These are phyloP conservation scores for Cordyceps fumosorosea DNA, from an alignment of 2,329 filamentous ascomycete species.

Conservation along the genomic window DNA sequence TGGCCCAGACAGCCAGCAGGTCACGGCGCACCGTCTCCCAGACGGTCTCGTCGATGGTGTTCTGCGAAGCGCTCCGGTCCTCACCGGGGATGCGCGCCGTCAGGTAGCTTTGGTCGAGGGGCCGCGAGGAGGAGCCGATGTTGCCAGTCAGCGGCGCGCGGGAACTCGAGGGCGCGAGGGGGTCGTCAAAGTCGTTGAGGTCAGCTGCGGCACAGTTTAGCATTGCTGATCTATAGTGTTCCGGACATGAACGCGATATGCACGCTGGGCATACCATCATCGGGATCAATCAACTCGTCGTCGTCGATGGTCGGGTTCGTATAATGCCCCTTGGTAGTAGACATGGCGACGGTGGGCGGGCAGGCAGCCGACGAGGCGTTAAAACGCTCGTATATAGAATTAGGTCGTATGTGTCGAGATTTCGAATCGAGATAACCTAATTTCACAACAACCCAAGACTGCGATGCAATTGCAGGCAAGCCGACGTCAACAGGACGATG, in stretches of 20 bases:
- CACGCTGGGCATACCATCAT: conserved; percentile 55
- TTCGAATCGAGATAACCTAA: no score
- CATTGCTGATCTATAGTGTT: background rate
- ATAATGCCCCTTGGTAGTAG: conserved; percentile 49
- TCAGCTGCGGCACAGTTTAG: conserved; percentile 50
- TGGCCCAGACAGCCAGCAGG: conserved; percentile 88
- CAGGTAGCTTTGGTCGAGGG: conserved; percentile 70
- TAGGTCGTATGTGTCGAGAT: background rate
- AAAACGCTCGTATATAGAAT: background rate
- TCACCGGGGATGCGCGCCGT: conserved; percentile 88
- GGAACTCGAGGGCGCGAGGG: conserved; percentile 61
- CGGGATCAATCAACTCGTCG: conserved; percentile 70
- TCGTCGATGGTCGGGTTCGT: conserved; percentile 55
- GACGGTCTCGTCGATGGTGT: conserved; percentile 94
- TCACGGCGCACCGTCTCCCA: conserved; percentile 97
- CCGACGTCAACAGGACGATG: background rate
- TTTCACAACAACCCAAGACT: background rate
- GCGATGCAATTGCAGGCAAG: background rate
- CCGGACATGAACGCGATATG: background rate
- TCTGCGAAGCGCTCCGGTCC: conserved; percentile 79
- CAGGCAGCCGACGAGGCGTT: background rate
- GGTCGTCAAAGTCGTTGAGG: conserved; percentile 90
- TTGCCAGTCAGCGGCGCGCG: conserved; percentile 78
- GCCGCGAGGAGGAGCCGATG: conserved; percentile 58
- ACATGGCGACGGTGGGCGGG: conserved; percentile 29